phyloP scores from a whole-genome alignment of 2,329 filamentous ascomycete genomes.

The Aspergillus nomiae region DNA sequence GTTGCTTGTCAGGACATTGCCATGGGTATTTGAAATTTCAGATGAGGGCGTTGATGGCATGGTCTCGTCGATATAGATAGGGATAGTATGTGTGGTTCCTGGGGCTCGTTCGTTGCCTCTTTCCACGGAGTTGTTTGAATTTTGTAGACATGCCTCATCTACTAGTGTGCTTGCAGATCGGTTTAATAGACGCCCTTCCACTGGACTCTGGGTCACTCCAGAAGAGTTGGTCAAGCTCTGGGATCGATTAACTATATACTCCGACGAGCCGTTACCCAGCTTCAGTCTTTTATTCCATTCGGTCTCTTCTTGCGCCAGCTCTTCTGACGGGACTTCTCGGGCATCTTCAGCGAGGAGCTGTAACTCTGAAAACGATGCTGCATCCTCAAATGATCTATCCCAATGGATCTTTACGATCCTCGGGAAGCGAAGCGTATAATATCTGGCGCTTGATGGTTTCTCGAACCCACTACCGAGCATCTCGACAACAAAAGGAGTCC shows the following conservation, averaged over 20 bases:
- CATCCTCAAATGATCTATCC: conserved; percentile 71
- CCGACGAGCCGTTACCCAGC: conserved; percentile 44
- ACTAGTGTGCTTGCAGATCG: too few relatives aligned
- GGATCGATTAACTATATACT: conserved; percentile 29
- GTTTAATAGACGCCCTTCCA: background rate
- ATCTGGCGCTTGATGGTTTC: conserved; percentile 67
- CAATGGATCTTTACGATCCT: conserved; percentile 74
- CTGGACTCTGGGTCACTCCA: conserved; percentile 1
- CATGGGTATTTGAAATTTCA: background rate
- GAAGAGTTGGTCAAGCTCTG: conserved; percentile 25
- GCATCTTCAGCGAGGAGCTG: conserved; percentile 66
- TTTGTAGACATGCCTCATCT: background rate
- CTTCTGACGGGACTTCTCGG: conserved; percentile 50
- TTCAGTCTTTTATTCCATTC: conserved; percentile 66
- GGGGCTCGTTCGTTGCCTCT: background rate
- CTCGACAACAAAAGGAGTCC: conserved; percentile 74
- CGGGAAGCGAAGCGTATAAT: conserved; percentile 77
- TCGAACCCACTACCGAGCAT: conserved; percentile 79
- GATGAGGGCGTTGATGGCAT: background rate
- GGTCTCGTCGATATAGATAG: conserved; percentile 25
- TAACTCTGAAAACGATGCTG: conserved; percentile 69
- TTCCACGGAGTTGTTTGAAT: background rate
- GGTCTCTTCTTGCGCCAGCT: conserved; percentile 62
- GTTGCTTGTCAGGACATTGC: conserved; percentile 22
- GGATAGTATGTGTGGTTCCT: conserved; percentile 8